Percentiles rank a stretch among this genome's conserved stretches.
Evolutionary conservation across 768 basidiomycete species (phyloP).

Genomic region (Chalciporus pseudorubinellus): DNA sequence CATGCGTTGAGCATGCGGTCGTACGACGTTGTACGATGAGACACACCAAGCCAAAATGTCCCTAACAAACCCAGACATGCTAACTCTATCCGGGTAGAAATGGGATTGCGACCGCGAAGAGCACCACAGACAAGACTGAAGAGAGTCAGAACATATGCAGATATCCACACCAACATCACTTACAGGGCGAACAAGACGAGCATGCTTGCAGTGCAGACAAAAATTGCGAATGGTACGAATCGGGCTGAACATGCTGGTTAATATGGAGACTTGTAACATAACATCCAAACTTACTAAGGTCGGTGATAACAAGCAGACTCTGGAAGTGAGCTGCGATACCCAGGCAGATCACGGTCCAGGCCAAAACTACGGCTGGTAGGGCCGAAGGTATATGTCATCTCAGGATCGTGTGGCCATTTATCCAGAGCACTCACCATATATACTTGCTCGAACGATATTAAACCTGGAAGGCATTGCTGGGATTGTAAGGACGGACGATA

Average conservation of each 20-base stretch:
- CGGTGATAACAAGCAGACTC: slow-evolving; percentile 64
- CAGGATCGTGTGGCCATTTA: neutral
- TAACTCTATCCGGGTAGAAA: slow-evolving; percentile 75
- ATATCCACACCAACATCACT: slow-evolving; percentile 27
- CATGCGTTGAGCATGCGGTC: slow-evolving; percentile 10
- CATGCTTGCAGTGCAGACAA: slow-evolving; percentile 70
- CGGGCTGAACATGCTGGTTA: slow-evolving; percentile 50
- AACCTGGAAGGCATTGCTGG: slow-evolving; percentile 67
- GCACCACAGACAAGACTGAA: slow-evolving; percentile 62
- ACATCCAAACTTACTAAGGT: slow-evolving; percentile 60
- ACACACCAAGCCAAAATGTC: slow-evolving; percentile 76
- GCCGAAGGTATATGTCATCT: slow-evolving; percentile 5
- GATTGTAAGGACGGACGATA: slow-evolving; percentile 31
- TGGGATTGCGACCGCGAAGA: slow-evolving; percentile 67
- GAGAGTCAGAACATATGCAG: slow-evolving; percentile 1
- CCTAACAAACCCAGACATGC: slow-evolving; percentile 68
- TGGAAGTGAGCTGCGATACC: slow-evolving; percentile 80
- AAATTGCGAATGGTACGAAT: slow-evolving; percentile 84
- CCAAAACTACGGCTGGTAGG: slow-evolving; percentile 54
- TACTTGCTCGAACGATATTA: slow-evolving; percentile 61
- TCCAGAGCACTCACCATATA: slow-evolving; percentile 54
- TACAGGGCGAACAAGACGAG: slow-evolving; percentile 67
- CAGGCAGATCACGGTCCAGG: slow-evolving; percentile 77
- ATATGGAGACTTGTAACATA: neutral
- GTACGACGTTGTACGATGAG: neutral